phyloP scores from a whole-genome alignment of 345 rosid species.

The Gossypium thurberi region DNA sequence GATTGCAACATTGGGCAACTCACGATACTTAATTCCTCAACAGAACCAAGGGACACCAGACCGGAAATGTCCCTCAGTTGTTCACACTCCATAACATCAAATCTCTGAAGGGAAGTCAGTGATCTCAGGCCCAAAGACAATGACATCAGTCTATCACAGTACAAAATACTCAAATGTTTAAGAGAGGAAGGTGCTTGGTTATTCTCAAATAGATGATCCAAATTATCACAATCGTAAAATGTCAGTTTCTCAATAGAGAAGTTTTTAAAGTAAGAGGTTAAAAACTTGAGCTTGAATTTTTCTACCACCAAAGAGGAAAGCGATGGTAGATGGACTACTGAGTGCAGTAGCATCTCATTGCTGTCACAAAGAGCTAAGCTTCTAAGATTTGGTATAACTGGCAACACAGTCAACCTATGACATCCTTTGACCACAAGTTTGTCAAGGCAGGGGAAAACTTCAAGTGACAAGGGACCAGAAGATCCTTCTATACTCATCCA shows the following conservation, averaged over 20 bases:
- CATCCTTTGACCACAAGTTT: slow-evolving; percentile 18
- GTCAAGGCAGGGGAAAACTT: slow-evolving; percentile 22
- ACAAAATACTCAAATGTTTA: slow-evolving; percentile 20
- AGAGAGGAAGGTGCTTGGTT: slow-evolving; percentile 8
- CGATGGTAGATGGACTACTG: neutral
- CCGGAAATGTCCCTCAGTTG: neutral
- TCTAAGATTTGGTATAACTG: slow-evolving; percentile 15
- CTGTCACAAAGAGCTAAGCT: slow-evolving; percentile 21
- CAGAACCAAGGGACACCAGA: slow-evolving; percentile 6
- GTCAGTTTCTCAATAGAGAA: slow-evolving; percentile 9
- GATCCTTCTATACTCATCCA: slow-evolving; percentile 9
- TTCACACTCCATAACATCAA: slow-evolving; percentile 18
- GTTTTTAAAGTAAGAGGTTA: neutral
- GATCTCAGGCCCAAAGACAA: slow-evolving; percentile 6
- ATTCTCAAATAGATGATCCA: slow-evolving; percentile 3
- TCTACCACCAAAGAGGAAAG: slow-evolving; percentile 16
- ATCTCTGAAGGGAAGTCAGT: slow-evolving; percentile 12
- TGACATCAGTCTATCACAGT: slow-evolving; percentile 9
- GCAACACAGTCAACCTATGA: slow-evolving; percentile 12
- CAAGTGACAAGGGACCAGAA: neutral
- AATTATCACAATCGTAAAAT: slow-evolving; percentile 8
- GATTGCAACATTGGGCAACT: slow-evolving; percentile 15
- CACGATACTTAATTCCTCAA: slow-evolving; percentile 12
- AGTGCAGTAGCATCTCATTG: slow-evolving; percentile 14
- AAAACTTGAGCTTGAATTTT: neutral